Evolutionary conservation across 768 basidiomycete genomes (phyloP), one percentile per base, ranked within the genome.

Genomic region (Trametes cinnabarina): DNA sequence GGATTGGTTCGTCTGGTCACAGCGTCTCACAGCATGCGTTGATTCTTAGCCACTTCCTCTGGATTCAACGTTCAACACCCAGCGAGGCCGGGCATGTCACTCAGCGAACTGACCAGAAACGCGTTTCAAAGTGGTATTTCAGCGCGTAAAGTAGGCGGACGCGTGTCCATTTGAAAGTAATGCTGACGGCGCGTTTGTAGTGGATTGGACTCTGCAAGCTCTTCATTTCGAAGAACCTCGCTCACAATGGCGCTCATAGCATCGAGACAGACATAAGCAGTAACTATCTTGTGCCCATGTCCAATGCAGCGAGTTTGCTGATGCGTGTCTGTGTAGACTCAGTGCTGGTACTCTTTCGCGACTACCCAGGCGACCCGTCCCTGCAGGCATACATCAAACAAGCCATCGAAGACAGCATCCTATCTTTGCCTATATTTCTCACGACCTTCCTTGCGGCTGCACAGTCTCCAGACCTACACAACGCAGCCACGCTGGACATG

Each of bases 91-190:
- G 39, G 30, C 26, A 90, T 90, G 88, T 87, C 87, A 35, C 68
- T 91, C 37, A 79, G 79, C 35, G 87, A 82, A 55, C 72, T 92
- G 43, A 88, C 89, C 15, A 77, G 86, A 56, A 90, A 90, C 69
- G 82, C 85, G 37, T 90, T 88, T 59, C 85, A 89, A 64, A 82
- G 79, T 66, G 88, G 89, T 7, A 71, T 90, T 19, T 76, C 85
- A 47, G 74, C 88, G 20, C 59, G 69, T 15, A 88, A 88, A 76
- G 89, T 88, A 64, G 66, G 79, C 69, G 1, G 8, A 12, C 22
- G 7, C 34, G 6, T 8, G 15, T 43, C 17, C 25, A 20, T 43
- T 8, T 48, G 55, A 39, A 25, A 28, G 30, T 23, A 32, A 20
- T 34, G 28, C 34, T 11, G 11, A 37, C 3, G 51, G 37, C 37